A percentile compares a stretch with the other conserved stretches of the same genome.
Conservation (phyloP, 306 rosid genomes). For the Hippophae tibetana region DNA sequence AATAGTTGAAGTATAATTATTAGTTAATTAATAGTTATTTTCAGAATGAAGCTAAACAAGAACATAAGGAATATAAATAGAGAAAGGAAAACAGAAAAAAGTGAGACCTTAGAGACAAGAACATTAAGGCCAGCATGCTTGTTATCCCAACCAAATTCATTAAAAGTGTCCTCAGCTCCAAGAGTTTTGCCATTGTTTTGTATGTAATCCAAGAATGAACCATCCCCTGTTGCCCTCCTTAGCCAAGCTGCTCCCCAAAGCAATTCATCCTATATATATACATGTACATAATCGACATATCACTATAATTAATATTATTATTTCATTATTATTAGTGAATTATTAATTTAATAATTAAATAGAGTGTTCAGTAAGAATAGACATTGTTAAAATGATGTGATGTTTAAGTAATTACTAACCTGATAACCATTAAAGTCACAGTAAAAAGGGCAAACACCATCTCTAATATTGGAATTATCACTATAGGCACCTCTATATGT, state of each 20-base stretch:
- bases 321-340: background rate
- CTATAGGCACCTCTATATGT: slow-evolving; percentile 79
- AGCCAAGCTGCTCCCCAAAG: slow-evolving; percentile 98
- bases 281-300: background rate
- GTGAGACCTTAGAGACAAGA: slow-evolving; percentile 69
- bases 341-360: too few relatives aligned
- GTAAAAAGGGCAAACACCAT: slow-evolving; percentile 74
- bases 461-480: slow-evolving; percentile 53
- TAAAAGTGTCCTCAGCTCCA: slow-evolving; percentile 79
- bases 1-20: too few relatives aligned
- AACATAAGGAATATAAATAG: background rate
- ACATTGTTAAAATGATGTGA: too few relatives aligned
- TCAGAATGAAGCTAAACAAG: too few relatives aligned
- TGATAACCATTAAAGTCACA: slow-evolving; percentile 89
- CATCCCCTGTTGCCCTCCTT: slow-evolving; percentile 65
- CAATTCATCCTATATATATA: slow-evolving; percentile 49
- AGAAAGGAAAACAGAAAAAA: background rate
- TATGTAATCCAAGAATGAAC: slow-evolving; percentile 50
- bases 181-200: slow-evolving; percentile 69
- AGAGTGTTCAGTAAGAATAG: background rate
- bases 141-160: slow-evolving; percentile 97
- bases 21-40: too few relatives aligned
- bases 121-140: slow-evolving; percentile 91
- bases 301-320: background rate
- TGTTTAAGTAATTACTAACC: slow-evolving; percentile 22